Percentiles rank a stretch among this genome's conserved stretches.
Conservation (phyloP, 2,329 filamentous ascomycete genomes). For the Fusarium protoensiforme region DNA sequence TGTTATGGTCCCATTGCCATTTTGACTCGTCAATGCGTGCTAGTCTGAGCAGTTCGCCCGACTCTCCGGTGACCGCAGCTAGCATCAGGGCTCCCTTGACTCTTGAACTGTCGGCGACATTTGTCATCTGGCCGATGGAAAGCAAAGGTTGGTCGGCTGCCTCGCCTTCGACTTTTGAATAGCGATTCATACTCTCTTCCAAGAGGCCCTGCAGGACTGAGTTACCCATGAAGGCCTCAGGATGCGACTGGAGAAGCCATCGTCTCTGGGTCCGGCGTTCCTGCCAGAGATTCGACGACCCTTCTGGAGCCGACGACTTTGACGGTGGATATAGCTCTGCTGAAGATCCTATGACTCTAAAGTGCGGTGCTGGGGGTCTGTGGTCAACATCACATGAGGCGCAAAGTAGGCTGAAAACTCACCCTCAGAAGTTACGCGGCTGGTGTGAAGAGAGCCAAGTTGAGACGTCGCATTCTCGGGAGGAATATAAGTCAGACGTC, state of each 20-base stretch:
- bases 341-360: conserved; percentile 47
- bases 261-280: conserved; percentile 52
- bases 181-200: conserved; percentile 50
- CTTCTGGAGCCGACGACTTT: conserved; percentile 36
- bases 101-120: conserved; percentile 48
- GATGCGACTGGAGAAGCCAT: conserved; percentile 64
- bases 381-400: conserved; percentile 11
- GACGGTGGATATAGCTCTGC: conserved; percentile 50
- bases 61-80: conserved; percentile 65
- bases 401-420: conserved; percentile 26
- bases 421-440: conserved; percentile 43
- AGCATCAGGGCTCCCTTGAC: conserved; percentile 49
- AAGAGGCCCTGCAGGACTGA: conserved; percentile 47
- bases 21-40: conserved; percentile 60
- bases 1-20: conserved; percentile 64
- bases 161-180: conserved; percentile 42
- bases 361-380: conserved; percentile 43
- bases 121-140: conserved; percentile 65
- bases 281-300: conserved; percentile 43
- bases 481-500: conserved; percentile 47
- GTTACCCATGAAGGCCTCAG: conserved; percentile 59
- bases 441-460: conserved; percentile 46
- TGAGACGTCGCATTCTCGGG: conserved; percentile 33
- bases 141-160: conserved; percentile 53
- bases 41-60: conserved; percentile 68